These are phyloP conservation scores for Penicillium argentinense DNA, from an alignment of 495 filamentous ascomycete species.

Conservation along the genomic window DNA sequence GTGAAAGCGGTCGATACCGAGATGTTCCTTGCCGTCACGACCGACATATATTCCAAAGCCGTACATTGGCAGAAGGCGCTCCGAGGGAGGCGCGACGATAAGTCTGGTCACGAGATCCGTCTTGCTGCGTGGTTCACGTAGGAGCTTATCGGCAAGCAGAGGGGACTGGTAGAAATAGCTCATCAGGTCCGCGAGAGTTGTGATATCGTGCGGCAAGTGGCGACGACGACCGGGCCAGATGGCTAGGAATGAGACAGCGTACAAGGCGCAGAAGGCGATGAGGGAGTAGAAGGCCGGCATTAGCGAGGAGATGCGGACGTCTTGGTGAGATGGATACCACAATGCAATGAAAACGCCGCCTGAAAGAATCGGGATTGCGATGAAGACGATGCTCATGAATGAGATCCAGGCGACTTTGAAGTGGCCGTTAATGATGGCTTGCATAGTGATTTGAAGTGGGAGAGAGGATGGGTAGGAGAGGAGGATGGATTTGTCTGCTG, in stretches of 20 bases:
- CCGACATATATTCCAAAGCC: conserved; percentile 64
- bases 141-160: conserved; percentile 65
- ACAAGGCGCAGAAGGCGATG: conserved; percentile 64
- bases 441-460: conserved; percentile 61
- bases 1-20: conserved; percentile 62
- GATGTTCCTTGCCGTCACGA: conserved; percentile 60
- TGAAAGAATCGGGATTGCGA: conserved; percentile 69
- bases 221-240: conserved; percentile 57
- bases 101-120: conserved; percentile 63
- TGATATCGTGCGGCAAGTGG: conserved; percentile 67
- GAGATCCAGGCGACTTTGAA: conserved; percentile 70
- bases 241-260: conserved; percentile 61
- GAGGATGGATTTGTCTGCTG: conserved; percentile 67
- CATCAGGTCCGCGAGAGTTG: conserved; percentile 72
- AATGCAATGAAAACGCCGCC: conserved; percentile 83
- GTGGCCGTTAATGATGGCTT: conserved; percentile 64
- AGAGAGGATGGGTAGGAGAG: conserved; percentile 68
- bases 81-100: conserved; percentile 48
- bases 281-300: conserved; percentile 66
- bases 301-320: conserved; percentile 67
- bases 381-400: conserved; percentile 60
- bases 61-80: conserved; percentile 51
- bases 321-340: conserved; percentile 50
- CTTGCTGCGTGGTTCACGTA: conserved; percentile 59
- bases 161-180: conserved; percentile 70